These are phyloP conservation scores for Aspergillus texensis DNA, from an alignment of 2,329 filamentous ascomycete species.

Conservation along the genomic window DNA sequence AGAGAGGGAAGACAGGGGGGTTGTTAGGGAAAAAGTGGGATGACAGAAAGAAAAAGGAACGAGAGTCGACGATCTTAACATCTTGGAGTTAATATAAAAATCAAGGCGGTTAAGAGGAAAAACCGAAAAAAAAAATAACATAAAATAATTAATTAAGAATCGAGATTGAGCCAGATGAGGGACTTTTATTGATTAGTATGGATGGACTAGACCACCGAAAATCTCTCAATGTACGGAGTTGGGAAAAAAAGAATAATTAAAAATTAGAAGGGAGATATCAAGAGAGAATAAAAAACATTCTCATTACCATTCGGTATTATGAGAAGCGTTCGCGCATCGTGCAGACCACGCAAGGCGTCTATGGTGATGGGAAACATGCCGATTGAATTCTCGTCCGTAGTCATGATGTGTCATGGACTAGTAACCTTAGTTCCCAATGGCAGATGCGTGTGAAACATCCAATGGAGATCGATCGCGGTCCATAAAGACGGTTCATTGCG, in stretches of 20 bases:
- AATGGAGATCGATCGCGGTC: background rate
- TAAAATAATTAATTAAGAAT: background rate
- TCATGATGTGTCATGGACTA: slow-evolving; percentile 4
- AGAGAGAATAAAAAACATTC: background rate
- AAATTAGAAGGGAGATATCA: background rate
- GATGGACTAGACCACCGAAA: background rate
- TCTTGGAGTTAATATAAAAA: background rate
- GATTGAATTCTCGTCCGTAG: background rate
- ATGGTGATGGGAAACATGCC: background rate
- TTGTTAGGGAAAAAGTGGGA: background rate
- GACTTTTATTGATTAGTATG: background rate
- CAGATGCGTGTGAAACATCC: background rate
- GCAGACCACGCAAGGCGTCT: background rate
- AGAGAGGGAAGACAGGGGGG: background rate
- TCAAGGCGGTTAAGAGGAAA: background rate
- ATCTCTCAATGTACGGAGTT: background rate
- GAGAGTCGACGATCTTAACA: background rate
- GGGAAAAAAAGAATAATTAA: no score
- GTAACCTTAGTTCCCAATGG: background rate
- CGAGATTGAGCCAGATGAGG: background rate
- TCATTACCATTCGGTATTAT: background rate
- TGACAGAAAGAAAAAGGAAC: background rate
- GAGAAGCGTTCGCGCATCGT: background rate
- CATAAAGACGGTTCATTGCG: background rate
- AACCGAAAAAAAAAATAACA: background rate